phyloP scores from a whole-genome alignment of 345 rosid genomes.

The Stellera chamaejasme region DNA sequence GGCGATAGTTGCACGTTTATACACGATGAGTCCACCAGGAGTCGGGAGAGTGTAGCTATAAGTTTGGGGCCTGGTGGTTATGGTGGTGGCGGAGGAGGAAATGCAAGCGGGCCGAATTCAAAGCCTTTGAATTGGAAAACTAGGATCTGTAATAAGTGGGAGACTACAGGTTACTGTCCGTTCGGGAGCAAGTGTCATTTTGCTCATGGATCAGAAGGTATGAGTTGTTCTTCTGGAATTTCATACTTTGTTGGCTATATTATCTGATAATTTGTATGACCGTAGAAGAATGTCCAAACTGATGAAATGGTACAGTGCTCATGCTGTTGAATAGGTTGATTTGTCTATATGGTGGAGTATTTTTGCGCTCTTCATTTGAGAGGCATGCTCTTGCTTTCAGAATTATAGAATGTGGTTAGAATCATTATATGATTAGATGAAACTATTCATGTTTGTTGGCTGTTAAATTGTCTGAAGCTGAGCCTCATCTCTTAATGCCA shows the following conservation, averaged over 20 bases:
- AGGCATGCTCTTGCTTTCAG: too few species aligned
- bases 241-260: too few species aligned
- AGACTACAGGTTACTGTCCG: constrained; percentile 81
- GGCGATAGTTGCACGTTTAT: constrained; percentile 77
- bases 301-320: too few species aligned
- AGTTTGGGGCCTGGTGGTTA: constrained; percentile 86
- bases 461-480: too few species aligned
- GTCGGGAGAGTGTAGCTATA: constrained; percentile 80
- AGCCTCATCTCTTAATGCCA: too few species aligned
- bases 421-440: too few species aligned
- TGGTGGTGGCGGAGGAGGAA: constrained; percentile 37
- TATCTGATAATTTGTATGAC: background rate
- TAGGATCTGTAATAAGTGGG: constrained; percentile 89
- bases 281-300: too few species aligned
- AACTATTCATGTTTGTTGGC: background rate
- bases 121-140: constrained; percentile 96
- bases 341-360: too few species aligned
- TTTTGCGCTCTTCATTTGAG: too few species aligned
- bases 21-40: constrained; percentile 82
- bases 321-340: too few species aligned
- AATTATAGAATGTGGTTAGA: too few species aligned
- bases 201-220: constrained; percentile 87
- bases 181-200: constrained; percentile 89
- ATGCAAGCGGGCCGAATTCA: constrained; percentile 26
- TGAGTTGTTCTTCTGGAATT: background rate